These are phyloP conservation scores for Macrolepiota dolichaula DNA, from an alignment of 768 basidiomycete genomes.

Conservation along the genomic window DNA sequence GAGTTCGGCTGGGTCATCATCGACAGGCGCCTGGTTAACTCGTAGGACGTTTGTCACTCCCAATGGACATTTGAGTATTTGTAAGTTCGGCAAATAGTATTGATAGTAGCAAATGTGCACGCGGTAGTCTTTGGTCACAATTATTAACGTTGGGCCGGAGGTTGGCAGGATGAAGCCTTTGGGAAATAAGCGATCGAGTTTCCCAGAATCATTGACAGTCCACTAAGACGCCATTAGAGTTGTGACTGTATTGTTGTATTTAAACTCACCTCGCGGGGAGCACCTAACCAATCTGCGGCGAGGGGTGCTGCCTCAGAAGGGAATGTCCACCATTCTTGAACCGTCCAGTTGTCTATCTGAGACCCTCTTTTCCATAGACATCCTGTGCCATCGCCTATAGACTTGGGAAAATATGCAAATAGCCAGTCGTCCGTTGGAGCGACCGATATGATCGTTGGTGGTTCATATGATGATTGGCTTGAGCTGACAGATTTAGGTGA, in stretches of 20 bases:
- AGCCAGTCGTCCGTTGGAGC: slow-evolving; percentile 60
- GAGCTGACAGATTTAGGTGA: slow-evolving; percentile 49
- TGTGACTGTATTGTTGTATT: slow-evolving; percentile 1
- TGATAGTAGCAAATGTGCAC: slow-evolving; percentile 54
- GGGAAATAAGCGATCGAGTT: slow-evolving; percentile 50
- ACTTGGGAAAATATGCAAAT: slow-evolving; percentile 73
- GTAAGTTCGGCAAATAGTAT: slow-evolving; percentile 38
- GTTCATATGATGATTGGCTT: slow-evolving; percentile 47
- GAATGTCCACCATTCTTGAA: slow-evolving; percentile 56
- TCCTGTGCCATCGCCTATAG: slow-evolving; percentile 50
- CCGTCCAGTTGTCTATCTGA: slow-evolving; percentile 59
- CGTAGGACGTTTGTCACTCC: slow-evolving; percentile 31
- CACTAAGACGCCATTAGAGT: slow-evolving; percentile 39
- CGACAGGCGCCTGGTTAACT: slow-evolving; percentile 30
- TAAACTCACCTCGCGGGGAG: slow-evolving; percentile 52
- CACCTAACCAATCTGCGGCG: slow-evolving; percentile 57
- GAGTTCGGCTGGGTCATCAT: slow-evolving; percentile 16
- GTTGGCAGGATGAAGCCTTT: slow-evolving; percentile 56
- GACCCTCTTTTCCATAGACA: slow-evolving; percentile 63
- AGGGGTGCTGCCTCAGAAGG: slow-evolving; percentile 54
- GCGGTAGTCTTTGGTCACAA: slow-evolving; percentile 63
- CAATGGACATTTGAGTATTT: slow-evolving; percentile 48
- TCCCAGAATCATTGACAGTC: slow-evolving; percentile 39
- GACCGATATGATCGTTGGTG: slow-evolving; percentile 60
- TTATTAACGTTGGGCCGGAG: slow-evolving; percentile 51